Base-by-base conservation (phyloP, 805 yeast genomes). In the Candida orba region DNA sequence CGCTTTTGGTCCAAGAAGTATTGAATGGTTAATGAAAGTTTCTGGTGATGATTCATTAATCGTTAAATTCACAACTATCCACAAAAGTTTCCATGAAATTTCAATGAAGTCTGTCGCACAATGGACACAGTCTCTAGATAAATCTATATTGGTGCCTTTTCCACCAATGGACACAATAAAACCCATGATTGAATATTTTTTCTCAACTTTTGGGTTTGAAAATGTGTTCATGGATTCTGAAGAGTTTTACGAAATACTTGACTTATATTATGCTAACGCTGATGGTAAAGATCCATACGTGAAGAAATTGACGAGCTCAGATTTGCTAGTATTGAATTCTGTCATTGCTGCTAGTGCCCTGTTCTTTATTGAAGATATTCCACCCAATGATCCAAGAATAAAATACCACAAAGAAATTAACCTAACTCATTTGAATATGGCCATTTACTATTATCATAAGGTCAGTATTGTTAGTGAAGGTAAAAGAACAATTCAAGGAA, bases 401-500 rank as follows among this genome's bases (percentile, higher is more conserved):
- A 56, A 52, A 3, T 55, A 57, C 10, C 37, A 65, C 7, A 48
- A 49, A 17, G 48, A 47, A 1, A 43, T 66, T 4, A 69, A 66
- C 42, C 51, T 53, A 8, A 42, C 52, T 3, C 57, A 66, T 46
- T 52, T 67, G 7, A 52, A 58, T 14, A 72, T 72, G 50, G 60
- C 79, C 0, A 56, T 79, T 22, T 74, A 60, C 52, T 81, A 76
- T 53, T 81, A 72, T 50, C 78, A 75, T 50, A 66, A 75, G 46
- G 56, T 78, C 8, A 59, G 72, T 6, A 63, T 75, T 2, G 53
- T 71, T 31, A 71, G 76, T 50, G 81, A 75, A 47, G 82, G 81
- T 10, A 41, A 75, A 0, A 62, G 61, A 34, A 70, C 79, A 3
- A 59, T 79, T 14, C 78, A 71, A 52, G 84, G 76, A 0, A 60